Base-by-base conservation (phyloP, 768 basidiomycete species). In the Myochromella boudieri region DNA sequence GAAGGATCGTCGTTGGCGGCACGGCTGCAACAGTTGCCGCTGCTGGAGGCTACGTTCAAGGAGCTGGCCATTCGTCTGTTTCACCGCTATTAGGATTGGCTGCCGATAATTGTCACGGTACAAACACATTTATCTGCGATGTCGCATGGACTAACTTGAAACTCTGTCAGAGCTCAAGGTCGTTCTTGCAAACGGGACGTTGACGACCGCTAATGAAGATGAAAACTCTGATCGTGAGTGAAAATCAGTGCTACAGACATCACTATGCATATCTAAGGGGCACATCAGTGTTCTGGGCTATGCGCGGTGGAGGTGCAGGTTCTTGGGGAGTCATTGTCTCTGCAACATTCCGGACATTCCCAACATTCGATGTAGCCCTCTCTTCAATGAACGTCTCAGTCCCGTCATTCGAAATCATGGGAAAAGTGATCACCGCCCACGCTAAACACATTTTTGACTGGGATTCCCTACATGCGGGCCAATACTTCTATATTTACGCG, bases 241-340 rank as follows among this genome's bases (percentile, higher is more conserved):
- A 22, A 54, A 28, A 4, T 17, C 29, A 33, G 8, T 11, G 26
- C 42, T 15, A 8, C 32, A 12, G 4, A 26, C 26, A 18, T 21
- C 9, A 27, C 24, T 41, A 43, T n/a, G 28, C 22, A 21, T 7
- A 24, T 6, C n/a, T 18, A n/a, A n/a, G n/a, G n/a, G 6, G 18
- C 14, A 8, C 42, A 64, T n/a, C n/a, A n/a, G 59, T 63, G 21
- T 65, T 62, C 42, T 65, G 54, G 54, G 60, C 62, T 27, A 40
- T 63, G 15, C 55, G 63, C 0, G 61, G 61, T 14, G 61, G 63
- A 32, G 63, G 61, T 15, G 48, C 58, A 8, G 69, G 69, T 8
- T 66, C 61, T 29, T 72, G 66, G 68, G 69, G 68, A 17, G 60
- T 70, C n/a, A 61, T 71, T 32, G 54, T 68, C 20, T 63, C 65